phyloP scores from a whole-genome alignment of 495 filamentous ascomycete species.

The Coniosporium apollinis region DNA sequence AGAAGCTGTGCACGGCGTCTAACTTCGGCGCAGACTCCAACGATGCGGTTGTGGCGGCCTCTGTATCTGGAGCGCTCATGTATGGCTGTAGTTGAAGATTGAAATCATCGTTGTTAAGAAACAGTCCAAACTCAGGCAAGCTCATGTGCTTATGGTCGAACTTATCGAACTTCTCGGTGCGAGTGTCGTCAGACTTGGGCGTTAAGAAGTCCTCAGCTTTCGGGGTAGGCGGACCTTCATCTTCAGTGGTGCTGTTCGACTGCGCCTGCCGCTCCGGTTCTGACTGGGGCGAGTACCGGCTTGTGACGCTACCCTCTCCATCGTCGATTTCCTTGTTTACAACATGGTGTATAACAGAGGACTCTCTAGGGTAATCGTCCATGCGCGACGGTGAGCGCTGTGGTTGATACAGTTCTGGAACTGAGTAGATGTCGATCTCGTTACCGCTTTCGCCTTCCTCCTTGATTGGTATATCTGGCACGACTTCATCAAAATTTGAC shows the following conservation, averaged over 20 bases:
- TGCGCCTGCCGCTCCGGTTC: slow-evolving; percentile 10
- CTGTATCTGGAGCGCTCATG: slow-evolving; percentile 27
- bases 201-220: slow-evolving; percentile 10
- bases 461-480: slow-evolving; percentile 50
- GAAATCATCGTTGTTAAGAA: slow-evolving; percentile 29
- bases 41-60: slow-evolving; percentile 2
- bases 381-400: slow-evolving; percentile 12
- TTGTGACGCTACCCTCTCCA: slow-evolving; percentile 20
- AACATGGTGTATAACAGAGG: slow-evolving; percentile 22
- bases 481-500: slow-evolving; percentile 34
- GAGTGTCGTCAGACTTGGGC: slow-evolving; percentile 4
- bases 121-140: slow-evolving; percentile 30
- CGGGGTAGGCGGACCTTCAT: slow-evolving; percentile 16
- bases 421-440: slow-evolving; percentile 49
- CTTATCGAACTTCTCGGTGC: background rate
- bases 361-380: slow-evolving; percentile 20
- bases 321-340: slow-evolving; percentile 10
- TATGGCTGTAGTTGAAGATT: slow-evolving; percentile 33
- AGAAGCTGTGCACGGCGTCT: background rate
- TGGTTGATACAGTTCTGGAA: slow-evolving; percentile 44
- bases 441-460: slow-evolving; percentile 43
- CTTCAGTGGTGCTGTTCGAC: slow-evolving; percentile 11
- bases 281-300: slow-evolving; percentile 21
- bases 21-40: background rate
- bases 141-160: slow-evolving; percentile 11